These are phyloP conservation scores for Trematosphaeria pertusa DNA, from an alignment of 2,329 filamentous ascomycete species.

Conservation along the genomic window DNA sequence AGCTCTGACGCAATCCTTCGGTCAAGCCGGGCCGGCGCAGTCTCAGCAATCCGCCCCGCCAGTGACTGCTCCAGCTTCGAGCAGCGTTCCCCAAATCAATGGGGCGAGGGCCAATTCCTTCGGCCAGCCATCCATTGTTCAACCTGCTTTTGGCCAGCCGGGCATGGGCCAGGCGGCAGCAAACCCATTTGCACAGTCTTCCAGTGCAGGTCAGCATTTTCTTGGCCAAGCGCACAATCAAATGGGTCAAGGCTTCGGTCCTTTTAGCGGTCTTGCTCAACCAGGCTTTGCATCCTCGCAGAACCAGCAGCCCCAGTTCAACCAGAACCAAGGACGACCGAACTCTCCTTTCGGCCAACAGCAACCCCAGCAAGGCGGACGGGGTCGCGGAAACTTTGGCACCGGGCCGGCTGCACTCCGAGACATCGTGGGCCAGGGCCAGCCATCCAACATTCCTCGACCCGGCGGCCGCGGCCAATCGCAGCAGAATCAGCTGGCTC, in stretches of 20 bases:
- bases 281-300: conserved; percentile 27
- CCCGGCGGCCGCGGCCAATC: conserved; percentile 35
- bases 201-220: conserved; percentile 16
- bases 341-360: conserved; percentile 32
- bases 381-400: conserved; percentile 27
- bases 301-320: conserved; percentile 11
- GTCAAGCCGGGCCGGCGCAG: conserved; percentile 1
- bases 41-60: conserved; percentile 10
- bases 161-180: conserved; percentile 8
- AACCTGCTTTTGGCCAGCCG: not conserved
- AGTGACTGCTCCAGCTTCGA: conserved; percentile 12
- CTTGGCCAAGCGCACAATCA: conserved; percentile 20
- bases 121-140: conserved; percentile 16
- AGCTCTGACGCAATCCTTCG: conserved; percentile 11
- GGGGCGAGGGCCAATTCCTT: conserved; percentile 16
- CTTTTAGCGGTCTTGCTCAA: conserved; percentile 24
- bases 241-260: conserved; percentile 17
- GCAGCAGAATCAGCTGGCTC: conserved; percentile 24
- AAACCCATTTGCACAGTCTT: conserved; percentile 23
- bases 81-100: conserved; percentile 20
- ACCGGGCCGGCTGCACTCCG: conserved; percentile 41
- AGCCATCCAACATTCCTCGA: conserved; percentile 42
- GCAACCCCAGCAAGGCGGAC: conserved; percentile 25
- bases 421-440: conserved; percentile 28
- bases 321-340: conserved; percentile 11